These are phyloP conservation scores for Diutina pseudorugosa DNA, from an alignment of 1,139 yeast genomes.

Conservation along the genomic window DNA sequence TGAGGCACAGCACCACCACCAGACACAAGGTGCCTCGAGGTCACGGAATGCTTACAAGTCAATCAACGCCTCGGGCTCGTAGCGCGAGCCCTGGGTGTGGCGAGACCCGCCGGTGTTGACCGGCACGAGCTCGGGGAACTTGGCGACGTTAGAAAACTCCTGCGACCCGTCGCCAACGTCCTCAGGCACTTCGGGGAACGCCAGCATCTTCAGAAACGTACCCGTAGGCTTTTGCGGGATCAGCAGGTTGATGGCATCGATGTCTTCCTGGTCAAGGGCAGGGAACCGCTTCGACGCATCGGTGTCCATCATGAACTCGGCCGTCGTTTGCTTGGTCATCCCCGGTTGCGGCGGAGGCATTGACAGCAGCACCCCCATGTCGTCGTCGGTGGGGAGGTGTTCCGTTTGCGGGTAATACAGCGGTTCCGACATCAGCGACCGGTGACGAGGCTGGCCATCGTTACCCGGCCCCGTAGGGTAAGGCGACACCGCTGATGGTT, in stretches of 20 bases:
- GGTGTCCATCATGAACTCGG: not conserved
- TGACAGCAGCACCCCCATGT: not conserved
- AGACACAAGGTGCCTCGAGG: not conserved
- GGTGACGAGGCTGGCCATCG: not conserved
- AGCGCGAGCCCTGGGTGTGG: conserved; percentile 1
- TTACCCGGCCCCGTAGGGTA: not conserved
- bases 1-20: not conserved
- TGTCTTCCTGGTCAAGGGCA: not conserved
- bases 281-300: not conserved
- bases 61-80: conserved; percentile 3
- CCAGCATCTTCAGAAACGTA: not conserved
- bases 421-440: not conserved
- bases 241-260: not conserved
- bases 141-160: not conserved
- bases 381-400: not conserved
- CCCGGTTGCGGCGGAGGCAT: not conserved
- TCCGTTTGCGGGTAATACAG: conserved; percentile 1
- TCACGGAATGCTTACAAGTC: not conserved
- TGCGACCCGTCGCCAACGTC: not conserved
- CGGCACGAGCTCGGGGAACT: not conserved
- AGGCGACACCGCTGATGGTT: not conserved
- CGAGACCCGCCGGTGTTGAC: not conserved
- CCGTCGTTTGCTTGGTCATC: not conserved
- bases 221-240: not conserved
- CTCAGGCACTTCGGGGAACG: conserved; percentile 1